Base-by-base conservation (phyloP, 768 basidiomycete genomes). In the Tricholoma sp. region DNA sequence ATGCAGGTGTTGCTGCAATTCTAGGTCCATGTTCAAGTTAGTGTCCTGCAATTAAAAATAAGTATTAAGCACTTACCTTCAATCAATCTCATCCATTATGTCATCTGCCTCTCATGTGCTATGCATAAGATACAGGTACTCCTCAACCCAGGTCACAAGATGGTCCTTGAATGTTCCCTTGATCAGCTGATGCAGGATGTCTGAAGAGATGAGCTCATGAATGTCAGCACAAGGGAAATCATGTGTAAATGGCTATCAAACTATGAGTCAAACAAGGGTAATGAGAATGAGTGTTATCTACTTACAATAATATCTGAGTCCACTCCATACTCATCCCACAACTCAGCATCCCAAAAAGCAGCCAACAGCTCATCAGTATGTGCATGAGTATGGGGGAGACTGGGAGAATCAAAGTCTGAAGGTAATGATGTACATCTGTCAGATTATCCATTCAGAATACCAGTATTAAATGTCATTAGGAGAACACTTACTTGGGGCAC, bases 401-500 rank as follows among this genome's bases (percentile, higher is more conserved):
- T 18, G 6, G 39, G 9, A 9, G 39, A 1, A 41, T 41, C 39
- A 1, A 41, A n/a, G 9, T 41, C 39, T n/a, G 39, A 6, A 1
- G n/a, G 39, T 4, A 41, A n/a, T 41, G 39, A 41, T 18, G 19
- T 45, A 10, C 43, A 45, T 22, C 43, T 45, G n/a, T n/a, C n/a
- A n/a, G n/a, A n/a, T n/a, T n/a, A n/a, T n/a, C n/a, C n/a, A n/a
- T n/a, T n/a, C n/a, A n/a, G n/a, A n/a, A n/a, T n/a, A n/a, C n/a
- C n/a, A n/a, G n/a, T n/a, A n/a, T n/a, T n/a, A n/a, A n/a, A n/a
- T n/a, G n/a, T n/a, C n/a, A n/a, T n/a, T n/a, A n/a, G n/a, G n/a
- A n/a, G n/a, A n/a, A n/a, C n/a, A 61, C 64, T 12, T 41, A 66
- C 66, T 60, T 61, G 29, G 62, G 51, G 18, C 66, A 70, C 67